Base-by-base conservation (phyloP, 2,329 filamentous ascomycete species). In the Cercospora nicotianae region DNA sequence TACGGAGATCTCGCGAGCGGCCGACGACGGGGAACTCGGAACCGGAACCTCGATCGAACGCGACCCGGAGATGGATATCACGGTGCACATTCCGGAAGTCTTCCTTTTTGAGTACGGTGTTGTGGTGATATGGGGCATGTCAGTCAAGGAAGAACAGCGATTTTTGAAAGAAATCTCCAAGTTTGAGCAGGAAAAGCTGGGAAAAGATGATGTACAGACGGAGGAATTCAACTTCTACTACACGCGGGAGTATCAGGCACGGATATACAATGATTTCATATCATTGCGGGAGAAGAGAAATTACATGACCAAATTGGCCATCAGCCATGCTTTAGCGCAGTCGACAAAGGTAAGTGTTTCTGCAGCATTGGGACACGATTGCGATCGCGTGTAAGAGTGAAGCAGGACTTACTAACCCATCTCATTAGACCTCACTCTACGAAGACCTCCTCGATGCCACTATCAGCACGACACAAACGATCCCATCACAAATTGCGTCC, bases 151-250 rank as follows among this genome's bases (percentile, higher is more conserved):
- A 74, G 95, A 99, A 81, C 90, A 92, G 72, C 88, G 91, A 45
- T 97, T 99, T 77, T 83, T 99, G 16, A 95, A 95, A 74, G 94
- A 99, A 75, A 91, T 99, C 69, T 88, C 92, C 66, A 97, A 95
- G 77, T 99, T 98, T 74, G 95, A 97, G 79, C 87, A 89, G 48
- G 94, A 97, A 77, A 97, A 97, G 79, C 86, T 98, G 60, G 89
- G 89, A 28, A 87, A 90, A 10, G 94, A 96, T 76, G 93, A 97
- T 74, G 90, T 97, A 31, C 94, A 99, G 81, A 92, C 93, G 58
- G 95, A 99, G 80, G 93, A 94, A 76, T 99, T 99, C 85, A 99
- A 99, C 79, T 99, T 98, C 80, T 99, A 99, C 83, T 98, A 99
- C 82, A 98, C 95, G 3, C 88, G 91, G 75, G 94, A 98, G 78